phyloP scores from a whole-genome alignment of 768 basidiomycete genomes.

The Leccinum barrowsii region DNA sequence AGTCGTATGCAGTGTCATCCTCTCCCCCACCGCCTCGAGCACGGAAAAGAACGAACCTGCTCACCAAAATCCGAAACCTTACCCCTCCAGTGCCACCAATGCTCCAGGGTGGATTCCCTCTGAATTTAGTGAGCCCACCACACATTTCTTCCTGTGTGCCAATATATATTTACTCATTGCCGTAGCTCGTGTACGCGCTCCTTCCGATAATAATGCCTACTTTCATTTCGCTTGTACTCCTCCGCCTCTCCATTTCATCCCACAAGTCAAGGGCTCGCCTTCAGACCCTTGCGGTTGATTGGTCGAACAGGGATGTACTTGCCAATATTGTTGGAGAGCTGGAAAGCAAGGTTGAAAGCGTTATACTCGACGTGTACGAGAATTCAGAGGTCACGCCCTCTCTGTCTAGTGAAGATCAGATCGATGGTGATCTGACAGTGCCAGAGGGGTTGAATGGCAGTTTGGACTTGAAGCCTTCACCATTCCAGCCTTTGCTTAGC shows the following conservation, averaged over 20 bases:
- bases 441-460: background rate
- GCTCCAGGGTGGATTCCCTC: slow-evolving; percentile 59
- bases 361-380: slow-evolving; percentile 59
- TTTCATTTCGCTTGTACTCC: slow-evolving; percentile 48
- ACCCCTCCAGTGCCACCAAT: slow-evolving; percentile 54
- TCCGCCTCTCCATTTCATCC: slow-evolving; percentile 56
- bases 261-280: slow-evolving; percentile 64
- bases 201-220: slow-evolving; percentile 67
- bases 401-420: slow-evolving; percentile 1
- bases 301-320: slow-evolving; percentile 46
- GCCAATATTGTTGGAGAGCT: slow-evolving; percentile 53
- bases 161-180: background rate
- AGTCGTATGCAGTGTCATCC: slow-evolving; percentile 45
- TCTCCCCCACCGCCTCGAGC: slow-evolving; percentile 43
- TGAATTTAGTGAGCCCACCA: slow-evolving; percentile 57
- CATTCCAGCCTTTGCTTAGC: slow-evolving; percentile 47
- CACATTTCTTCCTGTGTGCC: background rate
- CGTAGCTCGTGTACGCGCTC: slow-evolving; percentile 48
- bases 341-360: slow-evolving; percentile 59
- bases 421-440: background rate
- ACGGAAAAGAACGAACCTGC: slow-evolving; percentile 39
- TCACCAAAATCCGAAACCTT: slow-evolving; percentile 37
- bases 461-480: slow-evolving; percentile 7
- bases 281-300: slow-evolving; percentile 56
- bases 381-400: slow-evolving; percentile 30